Evolutionary conservation across 164 flowering plant species (phyloP).

Genomic region (Vitis amurensis): DNA sequence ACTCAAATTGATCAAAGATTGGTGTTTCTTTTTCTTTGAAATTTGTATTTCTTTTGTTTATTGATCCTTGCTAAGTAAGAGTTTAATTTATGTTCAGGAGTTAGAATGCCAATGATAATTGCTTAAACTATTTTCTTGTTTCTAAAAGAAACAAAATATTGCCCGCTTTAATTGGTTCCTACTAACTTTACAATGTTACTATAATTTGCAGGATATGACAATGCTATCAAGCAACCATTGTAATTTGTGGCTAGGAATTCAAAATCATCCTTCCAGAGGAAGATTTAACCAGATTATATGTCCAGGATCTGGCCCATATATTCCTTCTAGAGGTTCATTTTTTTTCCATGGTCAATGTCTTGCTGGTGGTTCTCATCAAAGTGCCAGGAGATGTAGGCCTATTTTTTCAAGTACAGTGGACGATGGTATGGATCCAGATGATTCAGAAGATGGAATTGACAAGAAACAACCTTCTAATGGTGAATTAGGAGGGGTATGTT

Average conservation of each 20-base stretch:
- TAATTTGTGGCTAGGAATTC: constrained; percentile 33
- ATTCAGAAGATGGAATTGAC: constrained; percentile 37
- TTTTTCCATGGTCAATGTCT: constrained; percentile 26
- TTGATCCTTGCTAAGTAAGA: too few species aligned
- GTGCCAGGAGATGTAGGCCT: constrained; percentile 25
- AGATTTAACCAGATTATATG: constrained; percentile 28
- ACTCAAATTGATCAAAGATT: too few species aligned
- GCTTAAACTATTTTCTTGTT: too few species aligned
- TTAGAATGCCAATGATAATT: too few species aligned
- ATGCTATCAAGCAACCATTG: constrained; percentile 37
- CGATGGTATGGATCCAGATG: constrained; percentile 39
- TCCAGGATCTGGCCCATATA: constrained; percentile 19
- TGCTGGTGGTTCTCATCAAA: constrained; percentile 12
- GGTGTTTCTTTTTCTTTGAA: too few species aligned
- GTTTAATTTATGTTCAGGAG: too few species aligned
- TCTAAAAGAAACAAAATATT: too few species aligned
- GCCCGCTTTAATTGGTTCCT: neutral
- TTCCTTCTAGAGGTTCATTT: constrained; percentile 18
- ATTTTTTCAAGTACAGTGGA: constrained; percentile 31
- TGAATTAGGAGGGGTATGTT: constrained; percentile 39
- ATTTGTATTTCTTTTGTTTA: too few species aligned
- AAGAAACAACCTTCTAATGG: constrained; percentile 29
- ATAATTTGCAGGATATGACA: constrained; percentile 45
- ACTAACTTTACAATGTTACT: neutral
- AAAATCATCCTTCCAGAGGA: constrained; percentile 19